Base-by-base conservation (phyloP, 177 flowering plant genomes). In the Tripterygium wilfordii region DNA sequence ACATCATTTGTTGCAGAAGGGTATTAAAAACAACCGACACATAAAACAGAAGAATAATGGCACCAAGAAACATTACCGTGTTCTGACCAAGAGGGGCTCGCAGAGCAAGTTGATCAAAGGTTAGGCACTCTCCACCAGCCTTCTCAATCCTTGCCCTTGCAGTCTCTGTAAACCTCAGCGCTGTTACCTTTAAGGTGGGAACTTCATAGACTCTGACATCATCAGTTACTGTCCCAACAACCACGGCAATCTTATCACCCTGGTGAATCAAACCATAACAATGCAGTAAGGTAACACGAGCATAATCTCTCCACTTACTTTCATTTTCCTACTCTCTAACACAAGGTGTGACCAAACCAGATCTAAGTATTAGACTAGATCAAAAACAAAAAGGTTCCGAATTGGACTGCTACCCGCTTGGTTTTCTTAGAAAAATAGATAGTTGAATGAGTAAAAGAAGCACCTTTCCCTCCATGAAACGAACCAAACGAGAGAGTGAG, bases 31-130 rank as follows among this genome's bases (percentile, higher is more conserved):
- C n/a, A n/a, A n/a, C n/a, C 17, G 8, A 2, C 16, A 39, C 36
- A 1, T 13, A n/a, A n/a, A n/a, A 35, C 16, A 26, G 16, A 14
- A 0, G n/a, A 24, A 10, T 32, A 48, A 7, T 3, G 25, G 17
- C 33, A 16, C 27, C 19, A 25, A 8, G 28, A 8, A 36, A 19
- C 3, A 29, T 40, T 72, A 80, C 87, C 72, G 83, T 80, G 71
- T 83, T 81, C 76, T 81, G 85, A 3, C 91, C 88, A 46, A 83
- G 85, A 31, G 91, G 91, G 49, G 91, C 87, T 22, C 78, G 65
- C 26, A 81, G 74, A 27, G 92, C 88, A 16, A 80, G 78, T 64
- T 80, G 83, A 48, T 83, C 85, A 47, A 83, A 83, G 4, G 90
- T 80, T 66, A 78, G 56, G 62, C 90, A 80, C 28, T 83, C 87